Base-by-base conservation (phyloP, 2,329 filamentous ascomycete species). In the Penicillium sp. region DNA sequence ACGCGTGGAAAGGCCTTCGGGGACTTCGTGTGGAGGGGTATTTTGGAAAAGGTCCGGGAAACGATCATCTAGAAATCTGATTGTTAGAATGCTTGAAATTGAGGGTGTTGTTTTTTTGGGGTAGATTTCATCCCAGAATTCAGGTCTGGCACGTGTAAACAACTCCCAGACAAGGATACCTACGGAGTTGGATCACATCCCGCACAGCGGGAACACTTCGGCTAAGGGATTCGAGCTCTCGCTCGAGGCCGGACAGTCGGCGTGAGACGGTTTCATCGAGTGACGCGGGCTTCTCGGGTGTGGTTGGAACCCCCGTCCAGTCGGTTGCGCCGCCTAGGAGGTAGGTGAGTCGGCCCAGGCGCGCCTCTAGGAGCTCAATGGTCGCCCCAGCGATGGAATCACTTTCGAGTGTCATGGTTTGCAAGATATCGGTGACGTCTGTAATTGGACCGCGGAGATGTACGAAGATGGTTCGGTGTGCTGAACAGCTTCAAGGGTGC, bases 151-250 rank as follows among this genome's bases (percentile, higher is more conserved):
- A n/a, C n/a, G n/a, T n/a, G n/a, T n/a, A n/a, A n/a, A n/a, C n/a
- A n/a, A n/a, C n/a, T n/a, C n/a, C 5, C 18, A 26, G 25, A 26
- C 9, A 26, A n/a, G 17, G 12, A 25, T 12, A 54, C 50, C 16
- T 54, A 72, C 69, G 64, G 14, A 72, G 55, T 32, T 57, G 55
- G 15, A 71, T 52, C 25, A 71, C 52, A 37, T 71, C 65, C 17
- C 60, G 55, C 3, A 70, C 61, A 5, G 62, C 61, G 8, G 62
- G 61, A 3, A 63, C 63, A 14, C 48, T 56, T 12, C 50, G 55
- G 30, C 61, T 61, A 9, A 72, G 52, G n/a, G 50, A 57, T 30
- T 54, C 56, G 18, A 72, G 47, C 10, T 62, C 59, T 18, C 48
- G 47, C 34, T 70, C 66, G 12, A 72, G 48, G 11, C 47, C 47